Conservation (phyloP, 371 early-diverging fungal species). For the Nematocida sp. region DNA sequence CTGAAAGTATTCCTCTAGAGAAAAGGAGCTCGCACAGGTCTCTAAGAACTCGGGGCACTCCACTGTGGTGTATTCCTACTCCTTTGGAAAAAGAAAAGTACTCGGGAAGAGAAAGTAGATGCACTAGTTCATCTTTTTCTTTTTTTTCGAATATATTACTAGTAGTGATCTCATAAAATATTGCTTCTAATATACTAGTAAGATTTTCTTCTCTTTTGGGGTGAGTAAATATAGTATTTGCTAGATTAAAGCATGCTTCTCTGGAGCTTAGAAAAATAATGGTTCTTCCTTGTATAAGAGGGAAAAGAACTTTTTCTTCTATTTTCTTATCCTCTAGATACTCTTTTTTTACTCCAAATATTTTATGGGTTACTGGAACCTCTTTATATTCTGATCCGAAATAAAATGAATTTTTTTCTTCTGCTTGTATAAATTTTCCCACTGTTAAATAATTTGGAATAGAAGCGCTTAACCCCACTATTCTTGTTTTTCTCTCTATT, state of each 20-base stretch:
- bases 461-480: slow-evolving; percentile 95
- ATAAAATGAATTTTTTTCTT: slow-evolving; percentile 76
- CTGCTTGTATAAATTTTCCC: slow-evolving; percentile 83
- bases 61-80: slow-evolving; percentile 95
- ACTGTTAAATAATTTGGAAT: slow-evolving; percentile 95
- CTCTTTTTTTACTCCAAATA: slow-evolving; percentile 68
- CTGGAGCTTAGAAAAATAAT: slow-evolving; percentile 45
- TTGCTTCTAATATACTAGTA: slow-evolving; percentile 13
- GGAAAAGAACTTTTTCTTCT: slow-evolving; percentile 23
- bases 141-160: background rate
- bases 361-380: slow-evolving; percentile 69
- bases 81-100: slow-evolving; percentile 66
- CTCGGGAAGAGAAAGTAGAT: background rate
- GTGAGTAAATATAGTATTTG: too few species aligned
- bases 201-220: too few species aligned
- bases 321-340: slow-evolving; percentile 12
- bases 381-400: slow-evolving; percentile 83
- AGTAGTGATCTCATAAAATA: background rate
- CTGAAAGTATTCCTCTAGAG: slow-evolving; percentile 78
- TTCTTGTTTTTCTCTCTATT: slow-evolving; percentile 70
- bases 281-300: slow-evolving; percentile 12
- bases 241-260: slow-evolving; percentile 21
- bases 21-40: slow-evolving; percentile 86
- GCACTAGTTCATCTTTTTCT: background rate
- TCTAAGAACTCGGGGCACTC: slow-evolving; percentile 86